Percentiles rank a stretch among this genome's conserved stretches.
Evolutionary conservation across 208 protist species (phyloP).

Genomic region (Crithidia fasciculata): DNA sequence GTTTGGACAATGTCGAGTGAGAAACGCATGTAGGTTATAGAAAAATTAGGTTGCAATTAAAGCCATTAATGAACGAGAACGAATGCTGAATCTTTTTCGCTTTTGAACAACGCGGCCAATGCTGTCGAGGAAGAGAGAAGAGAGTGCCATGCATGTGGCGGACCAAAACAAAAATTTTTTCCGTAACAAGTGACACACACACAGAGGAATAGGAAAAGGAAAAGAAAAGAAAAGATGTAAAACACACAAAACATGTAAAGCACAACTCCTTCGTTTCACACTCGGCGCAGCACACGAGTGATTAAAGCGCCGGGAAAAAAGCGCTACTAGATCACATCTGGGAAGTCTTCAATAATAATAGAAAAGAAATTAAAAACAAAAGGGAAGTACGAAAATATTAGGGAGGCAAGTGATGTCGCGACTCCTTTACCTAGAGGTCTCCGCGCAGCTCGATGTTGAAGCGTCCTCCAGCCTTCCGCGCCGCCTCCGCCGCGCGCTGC

Average conservation of each 20-base stretch:
- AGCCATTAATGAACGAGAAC: too few relatives aligned
- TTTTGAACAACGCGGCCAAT: neutral
- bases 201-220: too few relatives aligned
- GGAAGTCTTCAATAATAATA: neutral
- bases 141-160: too few relatives aligned
- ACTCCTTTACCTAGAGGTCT: conserved; percentile 8
- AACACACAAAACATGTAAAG: too few relatives aligned
- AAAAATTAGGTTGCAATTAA: too few relatives aligned
- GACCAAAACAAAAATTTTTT: too few relatives aligned
- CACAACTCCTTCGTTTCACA: neutral
- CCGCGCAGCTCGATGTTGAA: conserved; percentile 30
- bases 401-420: neutral
- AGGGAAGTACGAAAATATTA: neutral
- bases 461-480: conserved; percentile 28
- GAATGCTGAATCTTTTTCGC: too few relatives aligned
- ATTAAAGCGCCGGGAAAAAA: neutral
- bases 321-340: neutral
- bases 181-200: too few relatives aligned
- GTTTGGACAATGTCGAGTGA: too few relatives aligned
- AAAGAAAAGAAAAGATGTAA: too few relatives aligned
- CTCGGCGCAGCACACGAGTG: neutral
- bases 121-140: neutral
- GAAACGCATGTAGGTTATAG: too few relatives aligned
- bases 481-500: conserved; percentile 29
- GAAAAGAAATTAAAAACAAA: neutral